Percentiles rank a stretch among this genome's conserved stretches.
Conservation (phyloP, 2,329 filamentous ascomycete genomes). For the Zymoseptoria brevis region DNA sequence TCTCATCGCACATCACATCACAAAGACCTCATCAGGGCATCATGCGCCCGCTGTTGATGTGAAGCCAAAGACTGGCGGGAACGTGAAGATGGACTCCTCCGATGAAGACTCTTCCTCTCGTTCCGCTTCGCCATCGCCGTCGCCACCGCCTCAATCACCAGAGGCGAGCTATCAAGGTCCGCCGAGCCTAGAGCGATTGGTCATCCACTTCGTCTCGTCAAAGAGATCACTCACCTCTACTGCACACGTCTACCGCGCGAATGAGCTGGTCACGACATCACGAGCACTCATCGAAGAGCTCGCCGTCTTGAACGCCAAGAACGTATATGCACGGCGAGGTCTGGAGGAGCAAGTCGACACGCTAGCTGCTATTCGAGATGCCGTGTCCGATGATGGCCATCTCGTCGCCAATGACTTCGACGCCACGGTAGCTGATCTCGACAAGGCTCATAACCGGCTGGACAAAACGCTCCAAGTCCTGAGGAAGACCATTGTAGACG, state of each 20-base stretch:
- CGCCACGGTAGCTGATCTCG: slow-evolving; percentile 41
- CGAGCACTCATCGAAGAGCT: slow-evolving; percentile 70
- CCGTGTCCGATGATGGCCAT: slow-evolving; percentile 35
- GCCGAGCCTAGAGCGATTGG: slow-evolving; percentile 62
- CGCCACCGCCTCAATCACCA: slow-evolving; percentile 34
- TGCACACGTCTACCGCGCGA: slow-evolving; percentile 69
- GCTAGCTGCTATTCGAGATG: slow-evolving; percentile 37
- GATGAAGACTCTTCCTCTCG: slow-evolving; percentile 6
- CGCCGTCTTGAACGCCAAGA: slow-evolving; percentile 56
- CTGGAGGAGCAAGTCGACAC: slow-evolving; percentile 39
- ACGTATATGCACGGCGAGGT: slow-evolving; percentile 35
- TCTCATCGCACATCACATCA: too few relatives aligned
- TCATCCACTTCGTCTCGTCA: slow-evolving; percentile 74
- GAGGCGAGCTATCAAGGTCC: slow-evolving; percentile 34
- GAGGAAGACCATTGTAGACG: slow-evolving; percentile 56
- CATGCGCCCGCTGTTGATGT: not conserved
- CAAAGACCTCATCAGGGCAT: not conserved
- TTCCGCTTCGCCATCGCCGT: slow-evolving; percentile 15
- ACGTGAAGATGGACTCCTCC: slow-evolving; percentile 6
- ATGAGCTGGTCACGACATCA: slow-evolving; percentile 72
- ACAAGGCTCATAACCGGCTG: slow-evolving; percentile 57
- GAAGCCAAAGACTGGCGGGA: not conserved
- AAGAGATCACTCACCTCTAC: slow-evolving; percentile 84
- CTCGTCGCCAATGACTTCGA: slow-evolving; percentile 39
- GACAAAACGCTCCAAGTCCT: slow-evolving; percentile 60